Base-by-base conservation (phyloP, 2,329 filamentous ascomycete genomes). In the Aspergillus arachidicola region DNA sequence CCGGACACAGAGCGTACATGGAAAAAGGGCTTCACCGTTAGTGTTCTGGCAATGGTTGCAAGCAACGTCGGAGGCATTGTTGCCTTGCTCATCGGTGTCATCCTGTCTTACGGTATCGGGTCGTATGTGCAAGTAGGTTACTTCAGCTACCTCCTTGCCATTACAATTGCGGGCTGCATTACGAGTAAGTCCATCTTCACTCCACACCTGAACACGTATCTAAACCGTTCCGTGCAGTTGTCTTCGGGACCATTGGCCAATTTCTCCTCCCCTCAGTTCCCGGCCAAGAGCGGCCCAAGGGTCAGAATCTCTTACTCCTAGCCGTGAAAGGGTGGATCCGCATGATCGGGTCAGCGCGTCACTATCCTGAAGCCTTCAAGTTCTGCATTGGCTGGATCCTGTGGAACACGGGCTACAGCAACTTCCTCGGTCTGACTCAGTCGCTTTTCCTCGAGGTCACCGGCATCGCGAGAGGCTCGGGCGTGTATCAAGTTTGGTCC, bases 381-480 rank as follows among this genome's bases (percentile, higher is more conserved):
- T 61, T 69, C 14, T 69, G 67, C 55, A 62, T 69, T 28, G 67
- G 67, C 45, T 69, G 67, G 67, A 60, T 69, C n/a, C 62, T 69
- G 14, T 69, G 67, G 67, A 69, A 69, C 54, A 69, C 67, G 0
- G 66, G 66, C 59, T 69, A 69, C 38, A 65, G 57, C 55, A 69
- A 69, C 50, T 64, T 61, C 58, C 63, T 68, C 30, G 57, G 57
- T 1, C 58, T 69, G 23, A 64, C 65, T 19, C 51, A 58, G 4
- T 38, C 65, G 12, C 62, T 68, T 0, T 69, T 69, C 28, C 67
- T 67, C 6, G 59, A 69, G 57, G 67, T 69, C 30, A 69, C 65
- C 23, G 67, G 66, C 34, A 60, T 69, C 21, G 60, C 59, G 9
- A 54, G 61, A 21, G 63, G 60, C n/a, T 62, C 62, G 36, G 64